These are phyloP conservation scores for Lachancea waltii DNA, from an alignment of 805 yeast species.

Conservation along the genomic window DNA sequence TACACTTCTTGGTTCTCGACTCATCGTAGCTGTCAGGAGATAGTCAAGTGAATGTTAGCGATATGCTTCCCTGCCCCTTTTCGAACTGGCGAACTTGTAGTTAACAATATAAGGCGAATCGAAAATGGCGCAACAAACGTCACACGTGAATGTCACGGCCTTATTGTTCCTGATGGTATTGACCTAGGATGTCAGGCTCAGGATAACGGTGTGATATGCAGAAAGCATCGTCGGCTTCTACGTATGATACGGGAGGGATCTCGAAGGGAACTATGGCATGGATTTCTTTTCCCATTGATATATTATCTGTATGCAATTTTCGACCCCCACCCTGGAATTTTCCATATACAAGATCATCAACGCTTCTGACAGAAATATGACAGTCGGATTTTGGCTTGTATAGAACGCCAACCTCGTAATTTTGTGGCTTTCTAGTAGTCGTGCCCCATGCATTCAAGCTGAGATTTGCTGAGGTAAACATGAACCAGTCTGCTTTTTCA, in stretches of 20 bases:
- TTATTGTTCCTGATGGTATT: conserved; percentile 3
- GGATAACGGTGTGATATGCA: conserved; percentile 17
- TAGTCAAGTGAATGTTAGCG: not conserved
- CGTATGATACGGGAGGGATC: conserved; percentile 14
- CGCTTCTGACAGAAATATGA: conserved; percentile 17
- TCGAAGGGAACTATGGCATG: conserved; percentile 25
- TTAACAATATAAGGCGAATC: too few species aligned
- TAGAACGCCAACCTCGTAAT: conserved; percentile 54
- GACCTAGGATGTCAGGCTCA: conserved; percentile 14
- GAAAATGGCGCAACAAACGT: conserved; percentile 12
- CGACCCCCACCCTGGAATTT: conserved; percentile 3
- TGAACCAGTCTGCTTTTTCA: conserved; percentile 50
- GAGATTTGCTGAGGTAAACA: conserved; percentile 68
- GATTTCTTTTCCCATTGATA: not conserved
- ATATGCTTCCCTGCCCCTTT: conserved; percentile 1
- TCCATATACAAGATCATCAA: conserved; percentile 17
- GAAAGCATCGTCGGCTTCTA: conserved; percentile 16
- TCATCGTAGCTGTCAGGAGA: not conserved
- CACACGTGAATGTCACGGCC: not conserved
- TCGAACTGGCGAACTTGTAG: too few species aligned
- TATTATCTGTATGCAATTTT: not conserved
- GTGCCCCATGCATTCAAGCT: conserved; percentile 81
- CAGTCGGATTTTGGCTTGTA: conserved; percentile 26
- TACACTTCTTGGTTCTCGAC: conserved; percentile 17
- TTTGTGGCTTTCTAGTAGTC: conserved; percentile 23